A percentile compares a stretch with the other conserved stretches of the same genome.
Conservation (phyloP, 345 rosid genomes). For the Hevea brasiliensis region DNA sequence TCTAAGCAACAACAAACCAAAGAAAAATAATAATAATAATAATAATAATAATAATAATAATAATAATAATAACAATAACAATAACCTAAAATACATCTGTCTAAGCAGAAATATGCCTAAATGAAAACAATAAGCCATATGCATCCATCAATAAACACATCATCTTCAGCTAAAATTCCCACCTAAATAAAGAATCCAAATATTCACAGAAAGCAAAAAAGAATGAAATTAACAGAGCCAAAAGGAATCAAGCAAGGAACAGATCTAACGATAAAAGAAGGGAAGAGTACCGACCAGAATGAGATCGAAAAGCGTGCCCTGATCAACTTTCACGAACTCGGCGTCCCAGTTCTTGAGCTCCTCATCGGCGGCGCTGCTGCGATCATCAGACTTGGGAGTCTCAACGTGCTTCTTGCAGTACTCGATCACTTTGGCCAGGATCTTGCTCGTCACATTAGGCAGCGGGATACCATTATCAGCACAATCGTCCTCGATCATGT, state of each 20-base stretch:
- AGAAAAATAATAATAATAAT: neutral
- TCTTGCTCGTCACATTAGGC: constrained; percentile 69
- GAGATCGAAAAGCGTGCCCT: constrained; percentile 49
- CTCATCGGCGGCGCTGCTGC: constrained; percentile 28
- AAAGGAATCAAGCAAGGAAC: neutral
- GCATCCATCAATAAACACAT: neutral
- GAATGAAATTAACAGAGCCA: neutral
- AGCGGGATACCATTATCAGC: constrained; percentile 60
- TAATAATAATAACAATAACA: too few relatives aligned
- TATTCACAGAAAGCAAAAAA: neutral
- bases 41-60: too few relatives aligned
- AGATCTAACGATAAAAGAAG: neutral
- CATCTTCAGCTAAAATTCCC: neutral
- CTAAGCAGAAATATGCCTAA: neutral
- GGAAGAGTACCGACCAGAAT: constrained; percentile 32
- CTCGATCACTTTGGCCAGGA: constrained; percentile 76
- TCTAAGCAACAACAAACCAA: neutral
- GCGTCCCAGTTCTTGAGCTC: constrained; percentile 54
- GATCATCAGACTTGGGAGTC: constrained; percentile 28
- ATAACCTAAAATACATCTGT: neutral
- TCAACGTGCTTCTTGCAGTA: constrained; percentile 78
- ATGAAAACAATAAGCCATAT: too few relatives aligned
- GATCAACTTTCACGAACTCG: constrained; percentile 55
- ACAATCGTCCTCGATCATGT: constrained; percentile 68
- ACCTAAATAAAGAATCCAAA: neutral